Percentiles rank a stretch among this genome's conserved stretches.
phyloP scores from a whole-genome alignment of 495 filamentous ascomycete species.

The Friedmanniomyces simplex region DNA sequence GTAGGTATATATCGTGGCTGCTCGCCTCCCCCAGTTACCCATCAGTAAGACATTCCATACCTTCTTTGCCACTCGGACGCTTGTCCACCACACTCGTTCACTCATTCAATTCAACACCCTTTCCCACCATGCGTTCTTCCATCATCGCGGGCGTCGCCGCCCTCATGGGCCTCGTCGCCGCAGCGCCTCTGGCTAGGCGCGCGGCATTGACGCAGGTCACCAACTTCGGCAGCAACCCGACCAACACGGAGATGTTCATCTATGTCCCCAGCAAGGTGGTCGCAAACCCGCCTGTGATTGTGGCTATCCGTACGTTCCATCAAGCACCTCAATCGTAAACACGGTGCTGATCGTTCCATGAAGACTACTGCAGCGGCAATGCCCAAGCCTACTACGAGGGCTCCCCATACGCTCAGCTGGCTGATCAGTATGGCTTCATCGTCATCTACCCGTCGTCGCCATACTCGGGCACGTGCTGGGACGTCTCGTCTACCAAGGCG shows the following conservation, averaged over 20 bases:
- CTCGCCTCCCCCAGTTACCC: not conserved
- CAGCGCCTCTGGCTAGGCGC: constrained; percentile 3
- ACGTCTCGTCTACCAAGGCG: constrained; percentile 37
- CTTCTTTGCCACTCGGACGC: not conserved
- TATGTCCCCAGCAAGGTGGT: constrained; percentile 24
- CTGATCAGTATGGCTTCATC: constrained; percentile 43
- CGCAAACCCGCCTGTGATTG: constrained; percentile 24
- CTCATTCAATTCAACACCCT: not conserved
- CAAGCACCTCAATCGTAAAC: too few relatives aligned
- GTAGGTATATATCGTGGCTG: not conserved
- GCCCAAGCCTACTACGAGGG: constrained; percentile 28
- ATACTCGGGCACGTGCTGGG: constrained; percentile 46
- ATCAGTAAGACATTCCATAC: not conserved
- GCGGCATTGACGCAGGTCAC: constrained; percentile 11
- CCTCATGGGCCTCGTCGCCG: constrained; percentile 3
- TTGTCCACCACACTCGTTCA: constrained; percentile 2
- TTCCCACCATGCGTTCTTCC: constrained; percentile 7
- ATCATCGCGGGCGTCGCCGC: not conserved
- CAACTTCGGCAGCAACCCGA: constrained; percentile 12
- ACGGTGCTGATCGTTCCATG: not conserved
- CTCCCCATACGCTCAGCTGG: constrained; percentile 29
- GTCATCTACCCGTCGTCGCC: constrained; percentile 42
- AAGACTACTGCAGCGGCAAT: constrained; percentile 25
- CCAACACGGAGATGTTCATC: constrained; percentile 17
- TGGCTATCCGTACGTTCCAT: constrained; percentile 18